These are phyloP conservation scores for Prinsepia uniflora DNA, from an alignment of 306 rosid genomes.

Conservation along the genomic window DNA sequence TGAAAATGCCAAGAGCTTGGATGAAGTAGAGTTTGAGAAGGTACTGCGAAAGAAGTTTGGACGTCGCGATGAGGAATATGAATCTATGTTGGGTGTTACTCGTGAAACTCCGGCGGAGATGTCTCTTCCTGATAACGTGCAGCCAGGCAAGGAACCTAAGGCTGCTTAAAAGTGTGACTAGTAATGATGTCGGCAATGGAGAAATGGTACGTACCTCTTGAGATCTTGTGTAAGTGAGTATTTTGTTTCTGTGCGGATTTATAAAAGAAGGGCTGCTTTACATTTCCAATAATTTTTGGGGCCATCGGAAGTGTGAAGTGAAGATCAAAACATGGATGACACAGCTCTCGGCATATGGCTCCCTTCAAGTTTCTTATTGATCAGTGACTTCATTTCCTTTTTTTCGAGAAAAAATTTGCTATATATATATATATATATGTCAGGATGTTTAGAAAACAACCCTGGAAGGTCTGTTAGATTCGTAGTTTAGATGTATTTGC, in stretches of 20 bases:
- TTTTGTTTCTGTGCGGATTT: conserved; percentile 32
- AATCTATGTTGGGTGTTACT: conserved; percentile 48
- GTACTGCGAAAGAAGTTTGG: conserved; percentile 71
- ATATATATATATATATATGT: conserved; percentile 27
- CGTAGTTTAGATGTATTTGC: conserved; percentile 11
- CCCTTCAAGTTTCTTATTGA: conserved; percentile 23
- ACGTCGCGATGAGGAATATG: conserved; percentile 59
- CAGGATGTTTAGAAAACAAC: conserved; percentile 26
- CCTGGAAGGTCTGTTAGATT: conserved; percentile 23
- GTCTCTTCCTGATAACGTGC: conserved; percentile 46
- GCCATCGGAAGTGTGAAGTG: conserved; percentile 33
- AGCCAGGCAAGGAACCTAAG: conserved; percentile 49
- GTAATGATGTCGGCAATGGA: not conserved
- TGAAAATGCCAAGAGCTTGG: conserved; percentile 74
- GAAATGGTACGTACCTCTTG: conserved; percentile 14
- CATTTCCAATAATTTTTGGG: conserved; percentile 56
- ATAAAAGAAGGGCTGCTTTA: conserved; percentile 32
- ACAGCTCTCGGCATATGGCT: conserved; percentile 28
- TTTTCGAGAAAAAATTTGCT: conserved; percentile 25
- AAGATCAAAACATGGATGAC: conserved; percentile 22
- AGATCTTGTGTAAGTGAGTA: conserved; percentile 20
- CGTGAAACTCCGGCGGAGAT: conserved; percentile 57
- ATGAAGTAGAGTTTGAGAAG: conserved; percentile 70
- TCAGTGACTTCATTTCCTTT: conserved; percentile 27
- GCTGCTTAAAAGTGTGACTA: conserved; percentile 32